phyloP scores from a whole-genome alignment of 768 basidiomycete species.

The Fistulinella prunicolor region DNA sequence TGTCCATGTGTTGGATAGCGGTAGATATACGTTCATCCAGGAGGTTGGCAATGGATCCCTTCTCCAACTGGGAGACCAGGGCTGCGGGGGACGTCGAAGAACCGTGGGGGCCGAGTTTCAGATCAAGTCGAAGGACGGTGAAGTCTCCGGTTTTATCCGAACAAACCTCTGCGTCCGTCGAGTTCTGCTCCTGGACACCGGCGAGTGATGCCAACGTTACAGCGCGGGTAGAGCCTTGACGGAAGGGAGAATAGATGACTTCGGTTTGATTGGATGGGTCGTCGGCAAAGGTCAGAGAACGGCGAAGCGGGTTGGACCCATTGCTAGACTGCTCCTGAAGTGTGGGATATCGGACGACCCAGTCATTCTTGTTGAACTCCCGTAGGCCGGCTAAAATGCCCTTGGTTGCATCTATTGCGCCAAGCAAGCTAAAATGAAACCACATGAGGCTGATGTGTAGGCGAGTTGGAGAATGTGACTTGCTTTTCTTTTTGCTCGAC shows the following conservation, averaged over 20 bases:
- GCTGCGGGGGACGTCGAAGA: conserved; percentile 59
- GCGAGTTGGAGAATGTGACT: conserved; percentile 19
- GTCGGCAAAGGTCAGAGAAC: conserved; percentile 82
- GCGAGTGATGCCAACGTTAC: conserved; percentile 54
- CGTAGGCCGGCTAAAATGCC: conserved; percentile 66
- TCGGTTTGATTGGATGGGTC: conserved; percentile 68
- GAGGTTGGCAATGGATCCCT: conserved; percentile 87
- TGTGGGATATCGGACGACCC: conserved; percentile 88
- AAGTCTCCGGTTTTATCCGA: conserved; percentile 58
- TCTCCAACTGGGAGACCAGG: conserved; percentile 90
- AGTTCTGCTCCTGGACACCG: conserved; percentile 41
- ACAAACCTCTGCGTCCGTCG: conserved; percentile 36
- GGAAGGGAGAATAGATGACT: conserved; percentile 54
- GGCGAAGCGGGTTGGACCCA: conserved; percentile 39
- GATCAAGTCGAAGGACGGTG: conserved; percentile 86
- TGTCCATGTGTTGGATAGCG: conserved; percentile 75
- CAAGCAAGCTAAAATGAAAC: conserved; percentile 45
- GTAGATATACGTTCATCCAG: conserved; percentile 79
- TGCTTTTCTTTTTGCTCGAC: conserved; percentile 75
- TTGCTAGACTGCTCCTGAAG: conserved; percentile 47
- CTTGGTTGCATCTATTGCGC: conserved; percentile 73
- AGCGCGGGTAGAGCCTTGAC: conserved; percentile 51
- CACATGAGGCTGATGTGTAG: background rate
- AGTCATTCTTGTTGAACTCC: conserved; percentile 79
- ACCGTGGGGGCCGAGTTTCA: conserved; percentile 79